Evolutionary conservation across 805 yeast species (phyloP).

Genomic region (Saturnispora sekii): DNA sequence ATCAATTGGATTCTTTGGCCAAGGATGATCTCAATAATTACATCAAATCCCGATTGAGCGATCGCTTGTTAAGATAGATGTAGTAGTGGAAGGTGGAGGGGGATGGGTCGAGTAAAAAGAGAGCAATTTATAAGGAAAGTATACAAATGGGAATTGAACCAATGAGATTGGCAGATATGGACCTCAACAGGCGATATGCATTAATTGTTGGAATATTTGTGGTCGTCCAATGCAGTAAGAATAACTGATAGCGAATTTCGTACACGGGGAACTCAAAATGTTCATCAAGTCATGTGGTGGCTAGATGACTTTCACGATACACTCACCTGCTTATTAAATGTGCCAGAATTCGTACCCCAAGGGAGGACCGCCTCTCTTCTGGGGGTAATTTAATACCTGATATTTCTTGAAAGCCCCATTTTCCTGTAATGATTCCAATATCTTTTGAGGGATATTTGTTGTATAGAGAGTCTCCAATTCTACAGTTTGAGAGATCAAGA

Average conservation of each 20-base stretch:
- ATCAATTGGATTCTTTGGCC: not conserved
- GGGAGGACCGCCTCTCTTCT: conserved; percentile 1
- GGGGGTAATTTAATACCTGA: not conserved
- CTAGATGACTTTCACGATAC: not conserved
- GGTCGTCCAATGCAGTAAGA: too few species aligned
- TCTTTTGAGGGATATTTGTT: not conserved
- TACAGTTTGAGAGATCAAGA: conserved; percentile 1
- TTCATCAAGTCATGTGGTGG: too few species aligned
- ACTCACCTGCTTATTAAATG: not conserved
- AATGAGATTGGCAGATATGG: too few species aligned
- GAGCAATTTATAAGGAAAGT: too few species aligned
- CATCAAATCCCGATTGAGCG: not conserved
- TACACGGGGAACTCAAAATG: too few species aligned
- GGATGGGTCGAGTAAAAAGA: too few species aligned
- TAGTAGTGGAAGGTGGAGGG: too few species aligned
- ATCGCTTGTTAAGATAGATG: not conserved
- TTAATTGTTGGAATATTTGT: too few species aligned
- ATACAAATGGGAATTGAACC: too few species aligned
- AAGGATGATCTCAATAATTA: not conserved
- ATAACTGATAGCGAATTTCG: too few species aligned
- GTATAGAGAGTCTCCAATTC: not conserved
- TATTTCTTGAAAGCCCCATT: not conserved
- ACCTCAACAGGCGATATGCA: too few species aligned
- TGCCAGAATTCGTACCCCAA: conserved; percentile 4
- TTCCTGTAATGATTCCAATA: not conserved